Evolutionary conservation across 139 green algal species (phyloP), one percentile per base, ranked within the genome.

Genomic region (Asterochloris erici): DNA sequence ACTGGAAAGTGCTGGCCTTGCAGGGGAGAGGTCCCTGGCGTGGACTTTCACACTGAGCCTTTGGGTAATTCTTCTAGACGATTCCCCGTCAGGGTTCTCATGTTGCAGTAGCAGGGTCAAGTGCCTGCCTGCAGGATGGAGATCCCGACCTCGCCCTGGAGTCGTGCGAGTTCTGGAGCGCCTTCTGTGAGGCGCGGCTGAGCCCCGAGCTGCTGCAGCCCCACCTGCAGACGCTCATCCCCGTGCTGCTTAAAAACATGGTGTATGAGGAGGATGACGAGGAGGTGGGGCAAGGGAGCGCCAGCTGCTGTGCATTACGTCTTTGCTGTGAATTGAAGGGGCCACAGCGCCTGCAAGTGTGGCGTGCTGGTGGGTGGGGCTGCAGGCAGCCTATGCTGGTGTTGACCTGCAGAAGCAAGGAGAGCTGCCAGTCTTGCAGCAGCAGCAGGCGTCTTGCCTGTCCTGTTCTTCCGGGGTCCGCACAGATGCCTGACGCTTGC

Each of bases 171-270:
- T 99, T 99, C 84, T 99, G 96, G 96, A 90, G 87, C 23, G 89
- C 90, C 14, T 96, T 95, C 79, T 92, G 90, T 82, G 95, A 98
- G 38, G 84, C 85, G 14, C 81, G 91, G 54, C 29, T 95, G 63
- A 92, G 92, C 73, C 87, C 88, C 0, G 86, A 85, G 21, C 73
- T 92, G 81, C 88, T 99, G 64, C 86, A 87, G 23, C 94, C 94
- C 29, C 93, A 92, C 71, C 87, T 99, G 78, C 86, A 89, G 13
- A 86, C 89, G 27, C 89, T 99, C 24, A 89, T 99, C 15, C 93
- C 95, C 0, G 87, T 99, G 77, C 91, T 99, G 27, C 88, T 99
- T 29, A 96, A 93, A 23, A 98, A 99, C 92, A 98, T 99, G 96
- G 93, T 97, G 71, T 95, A 97, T 87, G 93, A 96, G 24, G 95